Evolutionary conservation across 2,329 filamentous ascomycete species (phyloP), one percentile per base, ranked within the genome.

Genomic region (Madurella mycetomatis): DNA sequence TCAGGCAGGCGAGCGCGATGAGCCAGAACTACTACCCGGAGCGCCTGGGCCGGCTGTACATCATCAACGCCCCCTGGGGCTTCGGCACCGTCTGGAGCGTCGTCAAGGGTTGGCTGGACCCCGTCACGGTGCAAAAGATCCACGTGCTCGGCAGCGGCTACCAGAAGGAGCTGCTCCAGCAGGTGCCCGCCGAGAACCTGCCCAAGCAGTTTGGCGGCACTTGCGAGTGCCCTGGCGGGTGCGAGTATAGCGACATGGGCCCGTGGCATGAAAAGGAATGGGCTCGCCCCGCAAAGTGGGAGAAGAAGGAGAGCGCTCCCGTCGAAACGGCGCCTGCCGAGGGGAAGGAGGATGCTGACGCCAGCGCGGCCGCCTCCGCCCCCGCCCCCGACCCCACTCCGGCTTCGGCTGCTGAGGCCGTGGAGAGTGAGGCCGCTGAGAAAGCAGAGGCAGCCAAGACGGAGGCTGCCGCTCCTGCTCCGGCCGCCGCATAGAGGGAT

Each of bases 21-120:
- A 95, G 90, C 61, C 94, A 97, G 76, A 96, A 97, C 82, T 95
- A 97, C 84, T 99, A 99, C 77, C 94, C 94, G 8, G 94, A 99
- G 81, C 89, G 94, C 56, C 81, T 99, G 56, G 94, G 94, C 67
- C 92, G 91, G 75, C 81, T 99, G 69, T 99, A 96, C 81, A 77
- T 99, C 65, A 96, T 99, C 84, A 99, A 99, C 75, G 90, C 92
- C 2, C 91, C 91, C 17, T 97, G 92, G 92, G 92, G 92, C 25
- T 97, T 97, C 80, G 86, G 86, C 58, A 81, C 82, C 63, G 88
- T 91, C 60, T 99, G 94, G 81, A 80, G 76, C 69, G 81, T 95
- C 54, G 83, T 97, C 73, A 96, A 95, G 81, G 85, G 85, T 62
- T 97, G 94, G 84, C 82, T 99, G 66, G 94, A 99, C 75, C 94